phyloP scores from a whole-genome alignment of 2,329 filamentous ascomycete species.

The Passalora sequoiae region DNA sequence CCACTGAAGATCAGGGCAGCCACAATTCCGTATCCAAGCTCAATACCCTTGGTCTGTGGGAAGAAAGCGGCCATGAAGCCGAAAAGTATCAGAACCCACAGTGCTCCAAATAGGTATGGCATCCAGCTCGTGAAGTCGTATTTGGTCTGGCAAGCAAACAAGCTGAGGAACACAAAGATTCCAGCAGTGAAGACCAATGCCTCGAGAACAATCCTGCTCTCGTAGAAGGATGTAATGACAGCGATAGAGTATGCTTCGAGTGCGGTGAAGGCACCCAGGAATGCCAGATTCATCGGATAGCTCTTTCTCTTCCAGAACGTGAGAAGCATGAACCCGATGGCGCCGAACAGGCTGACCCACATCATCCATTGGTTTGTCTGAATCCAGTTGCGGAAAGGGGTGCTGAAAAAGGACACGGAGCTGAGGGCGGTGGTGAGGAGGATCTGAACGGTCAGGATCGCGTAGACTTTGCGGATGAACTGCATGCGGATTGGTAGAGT shows the following conservation, averaged over 20 bases:
- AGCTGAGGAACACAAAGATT: conserved; percentile 59
- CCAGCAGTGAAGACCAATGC: conserved; percentile 77
- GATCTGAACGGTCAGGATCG: conserved; percentile 93
- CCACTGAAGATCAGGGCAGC: conserved; percentile 84
- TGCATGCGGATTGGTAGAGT: conserved; percentile 88
- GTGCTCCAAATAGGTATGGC: conserved; percentile 83
- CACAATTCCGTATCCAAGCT: conserved; percentile 79
- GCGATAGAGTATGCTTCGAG: conserved; percentile 91
- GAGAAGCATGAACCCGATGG: conserved; percentile 76
- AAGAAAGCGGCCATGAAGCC: conserved; percentile 91
- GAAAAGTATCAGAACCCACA: conserved; percentile 89
- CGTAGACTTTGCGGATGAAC: conserved; percentile 78
- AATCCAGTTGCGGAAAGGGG: conserved; percentile 77
- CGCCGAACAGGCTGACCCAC: conserved; percentile 78
- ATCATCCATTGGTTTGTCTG: conserved; percentile 77
- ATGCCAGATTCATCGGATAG: conserved; percentile 79
- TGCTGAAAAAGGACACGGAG: conserved; percentile 78
- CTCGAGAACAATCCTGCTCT: conserved; percentile 77
- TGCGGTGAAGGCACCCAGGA: conserved; percentile 83
- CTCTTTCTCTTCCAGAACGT: conserved; percentile 76
- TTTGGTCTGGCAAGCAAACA: conserved; percentile 94
- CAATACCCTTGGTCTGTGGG: conserved; percentile 71
- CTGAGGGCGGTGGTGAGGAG: conserved; percentile 76
- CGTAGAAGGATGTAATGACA: conserved; percentile 87
- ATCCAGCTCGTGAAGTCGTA: conserved; percentile 98